A percentile compares a stretch with the other conserved stretches of the same genome.
Conservation (phyloP, 2,329 filamentous ascomycete species). For the Trichocomaceae sp. region DNA sequence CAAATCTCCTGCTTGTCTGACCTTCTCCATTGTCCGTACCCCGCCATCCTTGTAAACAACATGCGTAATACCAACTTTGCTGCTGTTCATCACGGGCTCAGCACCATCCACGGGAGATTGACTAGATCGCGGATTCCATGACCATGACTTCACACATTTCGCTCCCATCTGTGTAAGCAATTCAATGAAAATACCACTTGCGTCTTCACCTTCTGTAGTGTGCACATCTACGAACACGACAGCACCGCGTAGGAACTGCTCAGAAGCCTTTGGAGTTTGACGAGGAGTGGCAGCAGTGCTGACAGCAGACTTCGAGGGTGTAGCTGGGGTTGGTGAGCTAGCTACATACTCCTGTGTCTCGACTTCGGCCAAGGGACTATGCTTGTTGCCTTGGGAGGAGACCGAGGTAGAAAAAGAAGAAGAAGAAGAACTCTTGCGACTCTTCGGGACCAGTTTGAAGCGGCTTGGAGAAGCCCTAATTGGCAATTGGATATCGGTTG, state of each 20-base stretch:
- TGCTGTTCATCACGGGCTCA: slow-evolving; percentile 19
- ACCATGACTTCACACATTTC: slow-evolving; percentile 68
- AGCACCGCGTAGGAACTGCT: slow-evolving; percentile 57
- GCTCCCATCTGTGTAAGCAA: slow-evolving; percentile 76
- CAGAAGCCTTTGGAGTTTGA: slow-evolving; percentile 18
- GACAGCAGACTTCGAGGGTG: background rate
- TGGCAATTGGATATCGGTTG: slow-evolving; percentile 36
- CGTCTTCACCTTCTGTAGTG: slow-evolving; percentile 73
- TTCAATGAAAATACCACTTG: slow-evolving; percentile 73
- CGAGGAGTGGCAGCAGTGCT: slow-evolving; percentile 24
- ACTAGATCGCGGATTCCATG: slow-evolving; percentile 58
- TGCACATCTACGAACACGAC: slow-evolving; percentile 79
- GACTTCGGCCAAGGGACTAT: slow-evolving; percentile 7
- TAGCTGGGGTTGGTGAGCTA: background rate
- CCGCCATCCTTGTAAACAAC: slow-evolving; percentile 86
- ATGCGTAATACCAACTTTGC: slow-evolving; percentile 71
- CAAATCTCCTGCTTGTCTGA: slow-evolving; percentile 62
- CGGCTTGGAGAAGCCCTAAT: slow-evolving; percentile 27
- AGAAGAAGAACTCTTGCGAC: slow-evolving; percentile 17
- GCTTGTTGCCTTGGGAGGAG: slow-evolving; percentile 14
- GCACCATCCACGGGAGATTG: slow-evolving; percentile 28
- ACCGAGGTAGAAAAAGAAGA: slow-evolving; percentile 19
- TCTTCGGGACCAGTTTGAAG: slow-evolving; percentile 17
- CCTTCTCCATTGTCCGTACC: slow-evolving; percentile 73
- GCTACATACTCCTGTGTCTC: background rate